phyloP scores from a whole-genome alignment of 352 stramenopile species.

The Bremia lactucae region DNA sequence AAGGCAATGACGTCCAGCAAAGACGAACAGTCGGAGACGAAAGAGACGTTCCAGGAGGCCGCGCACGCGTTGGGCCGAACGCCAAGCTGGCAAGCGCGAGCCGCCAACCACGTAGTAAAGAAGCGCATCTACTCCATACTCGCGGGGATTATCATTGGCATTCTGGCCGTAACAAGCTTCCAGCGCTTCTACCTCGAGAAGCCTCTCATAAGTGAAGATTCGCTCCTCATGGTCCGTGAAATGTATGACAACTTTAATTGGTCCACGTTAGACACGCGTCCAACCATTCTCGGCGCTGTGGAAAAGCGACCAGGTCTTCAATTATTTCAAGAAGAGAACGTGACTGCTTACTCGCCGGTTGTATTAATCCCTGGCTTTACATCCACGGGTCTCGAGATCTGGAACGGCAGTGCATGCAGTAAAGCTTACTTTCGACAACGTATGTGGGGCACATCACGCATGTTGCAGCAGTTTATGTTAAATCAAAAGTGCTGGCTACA shows the following conservation, averaged over 20 bases:
- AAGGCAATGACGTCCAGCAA: constrained; percentile 1
- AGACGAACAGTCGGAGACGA: constrained; percentile 8
- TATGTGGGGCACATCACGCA: constrained; percentile 87
- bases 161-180: constrained; percentile 37
- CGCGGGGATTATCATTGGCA: constrained; percentile 38
- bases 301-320: constrained; percentile 39
- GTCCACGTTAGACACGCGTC: constrained; percentile 52
- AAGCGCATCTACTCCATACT: constrained; percentile 70
- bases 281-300: constrained; percentile 22
- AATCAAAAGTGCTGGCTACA: constrained; percentile 89
- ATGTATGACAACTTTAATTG: constrained; percentile 59
- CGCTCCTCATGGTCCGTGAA: constrained; percentile 38
- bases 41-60: constrained; percentile 13
- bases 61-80: constrained; percentile 23
- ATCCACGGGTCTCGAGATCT: constrained; percentile 91
- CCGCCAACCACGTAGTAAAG: constrained; percentile 41
- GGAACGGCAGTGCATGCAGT: constrained; percentile 83
- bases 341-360: constrained; percentile 60
- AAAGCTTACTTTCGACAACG: constrained; percentile 86
- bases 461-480: constrained; percentile 84
- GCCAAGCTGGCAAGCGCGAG: constrained; percentile 46
- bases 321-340: constrained; percentile 33
- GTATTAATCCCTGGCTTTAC: constrained; percentile 91
- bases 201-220: constrained; percentile 36
- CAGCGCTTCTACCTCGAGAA: constrained; percentile 42